Evolutionary conservation across 805 yeast genomes (phyloP).

Genomic region (Starmera quercuum): DNA sequence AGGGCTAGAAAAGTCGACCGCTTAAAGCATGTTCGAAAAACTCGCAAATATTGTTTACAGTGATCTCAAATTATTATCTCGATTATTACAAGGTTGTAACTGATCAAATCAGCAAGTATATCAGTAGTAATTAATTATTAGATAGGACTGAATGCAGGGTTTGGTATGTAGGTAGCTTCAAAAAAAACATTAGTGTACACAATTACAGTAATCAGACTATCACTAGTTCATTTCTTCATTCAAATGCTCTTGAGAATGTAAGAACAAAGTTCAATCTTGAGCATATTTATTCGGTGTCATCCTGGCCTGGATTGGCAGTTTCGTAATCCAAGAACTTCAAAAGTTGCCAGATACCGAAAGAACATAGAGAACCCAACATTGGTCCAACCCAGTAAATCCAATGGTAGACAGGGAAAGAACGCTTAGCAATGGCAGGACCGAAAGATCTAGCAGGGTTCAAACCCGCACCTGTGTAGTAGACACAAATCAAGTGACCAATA

Average conservation of each 20-base stretch:
- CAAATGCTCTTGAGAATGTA: background rate
- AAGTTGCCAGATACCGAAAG: constrained; percentile 60
- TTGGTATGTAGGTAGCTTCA: too few species aligned
- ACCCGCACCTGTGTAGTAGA: constrained; percentile 87
- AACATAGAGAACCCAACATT: constrained; percentile 57
- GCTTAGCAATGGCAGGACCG: constrained; percentile 74
- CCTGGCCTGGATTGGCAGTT: constrained; percentile 65
- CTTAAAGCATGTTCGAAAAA: too few species aligned
- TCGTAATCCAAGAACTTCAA: constrained; percentile 62
- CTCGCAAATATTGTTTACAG: too few species aligned
- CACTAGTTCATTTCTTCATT: background rate
- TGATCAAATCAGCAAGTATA: too few species aligned
- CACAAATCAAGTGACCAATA: constrained; percentile 73
- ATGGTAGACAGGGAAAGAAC: constrained; percentile 71
- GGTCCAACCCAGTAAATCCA: constrained; percentile 97
- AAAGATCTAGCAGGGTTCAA: constrained; percentile 85
- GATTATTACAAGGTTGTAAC: too few species aligned
- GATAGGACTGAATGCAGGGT: too few species aligned
- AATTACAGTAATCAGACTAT: background rate
- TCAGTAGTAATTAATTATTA: too few species aligned
- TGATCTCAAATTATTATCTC: too few species aligned
- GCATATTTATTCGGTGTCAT: constrained; percentile 32
- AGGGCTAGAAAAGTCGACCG: too few species aligned
- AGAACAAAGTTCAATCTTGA: background rate
- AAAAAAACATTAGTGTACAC: background rate